Evolutionary conservation across 495 filamentous ascomycete genomes (phyloP).

Genomic region (Chaetomium tenue): DNA sequence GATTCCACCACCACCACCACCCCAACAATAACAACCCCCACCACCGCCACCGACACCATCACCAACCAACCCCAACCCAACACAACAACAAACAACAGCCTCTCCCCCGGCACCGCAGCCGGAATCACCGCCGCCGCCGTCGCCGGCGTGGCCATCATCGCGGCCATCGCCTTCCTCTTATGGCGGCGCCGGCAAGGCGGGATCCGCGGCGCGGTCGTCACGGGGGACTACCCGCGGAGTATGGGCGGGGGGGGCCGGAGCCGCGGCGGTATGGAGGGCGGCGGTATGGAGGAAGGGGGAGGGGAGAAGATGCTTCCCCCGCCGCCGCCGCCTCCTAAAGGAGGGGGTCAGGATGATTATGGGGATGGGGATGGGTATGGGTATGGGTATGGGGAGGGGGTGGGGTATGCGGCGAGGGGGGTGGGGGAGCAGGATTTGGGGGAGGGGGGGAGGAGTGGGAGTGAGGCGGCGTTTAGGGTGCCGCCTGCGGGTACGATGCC

Average conservation of each 20-base stretch:
- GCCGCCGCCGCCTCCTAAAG: neutral
- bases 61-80: too few species aligned
- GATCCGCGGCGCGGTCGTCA: slow-evolving; percentile 27
- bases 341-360: neutral
- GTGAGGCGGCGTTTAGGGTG: neutral
- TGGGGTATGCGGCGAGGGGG: neutral
- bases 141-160: slow-evolving; percentile 12
- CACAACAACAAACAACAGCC: slow-evolving; percentile 7
- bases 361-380: neutral
- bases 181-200: slow-evolving; percentile 25
- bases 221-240: slow-evolving; percentile 26
- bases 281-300: neutral
- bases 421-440: neutral
- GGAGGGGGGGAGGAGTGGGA: neutral
- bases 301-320: neutral
- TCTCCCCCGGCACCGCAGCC: slow-evolving; percentile 28
- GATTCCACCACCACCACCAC: neutral
- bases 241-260: neutral
- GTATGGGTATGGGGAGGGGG: neutral
- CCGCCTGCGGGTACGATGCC: slow-evolving; percentile 13
- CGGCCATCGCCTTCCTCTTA: slow-evolving; percentile 21
- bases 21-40: neutral
- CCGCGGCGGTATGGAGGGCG: neutral
- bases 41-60: neutral
- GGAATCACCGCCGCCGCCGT: slow-evolving; percentile 29